Conservation (phyloP, 2,329 filamentous ascomycete species). For the Xylariaceae sp. region DNA sequence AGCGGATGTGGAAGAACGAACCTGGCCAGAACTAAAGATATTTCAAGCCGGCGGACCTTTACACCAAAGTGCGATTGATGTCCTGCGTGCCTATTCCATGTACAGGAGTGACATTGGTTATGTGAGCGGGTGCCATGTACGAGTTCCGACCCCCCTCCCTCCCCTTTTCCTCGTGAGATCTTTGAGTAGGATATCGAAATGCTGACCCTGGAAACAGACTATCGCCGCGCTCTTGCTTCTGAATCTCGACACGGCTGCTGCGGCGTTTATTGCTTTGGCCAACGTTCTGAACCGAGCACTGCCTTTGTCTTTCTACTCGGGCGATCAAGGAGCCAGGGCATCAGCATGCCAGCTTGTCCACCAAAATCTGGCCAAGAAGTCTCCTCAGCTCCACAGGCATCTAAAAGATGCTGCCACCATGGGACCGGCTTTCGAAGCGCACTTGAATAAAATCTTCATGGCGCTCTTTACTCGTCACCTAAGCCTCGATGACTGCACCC, state of each 20-base stretch:
- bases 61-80: slow-evolving; percentile 62
- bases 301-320: slow-evolving; percentile 64
- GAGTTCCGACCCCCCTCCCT: slow-evolving; percentile 31
- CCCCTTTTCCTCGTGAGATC: not conserved
- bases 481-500: slow-evolving; percentile 62
- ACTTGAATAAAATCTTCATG: slow-evolving; percentile 57
- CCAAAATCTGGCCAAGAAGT: slow-evolving; percentile 60
- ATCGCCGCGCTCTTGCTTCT: slow-evolving; percentile 51
- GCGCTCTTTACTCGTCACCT: slow-evolving; percentile 59
- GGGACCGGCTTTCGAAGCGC: slow-evolving; percentile 45
- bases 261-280: slow-evolving; percentile 35
- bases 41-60: slow-evolving; percentile 63
- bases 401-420: slow-evolving; percentile 48
- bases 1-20: slow-evolving; percentile 56
- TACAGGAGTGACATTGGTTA: slow-evolving; percentile 80
- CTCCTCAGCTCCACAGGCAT: slow-evolving; percentile 58
- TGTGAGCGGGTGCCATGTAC: slow-evolving; percentile 66
- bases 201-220: slow-evolving; percentile 42
- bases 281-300: slow-evolving; percentile 50
- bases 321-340: slow-evolving; percentile 62
- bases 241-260: slow-evolving; percentile 15
- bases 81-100: slow-evolving; percentile 73
- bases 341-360: slow-evolving; percentile 66
- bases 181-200: not conserved
- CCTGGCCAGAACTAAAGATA: slow-evolving; percentile 68